phyloP scores from a whole-genome alignment of 306 rosid genomes.

The Prunus mume region DNA sequence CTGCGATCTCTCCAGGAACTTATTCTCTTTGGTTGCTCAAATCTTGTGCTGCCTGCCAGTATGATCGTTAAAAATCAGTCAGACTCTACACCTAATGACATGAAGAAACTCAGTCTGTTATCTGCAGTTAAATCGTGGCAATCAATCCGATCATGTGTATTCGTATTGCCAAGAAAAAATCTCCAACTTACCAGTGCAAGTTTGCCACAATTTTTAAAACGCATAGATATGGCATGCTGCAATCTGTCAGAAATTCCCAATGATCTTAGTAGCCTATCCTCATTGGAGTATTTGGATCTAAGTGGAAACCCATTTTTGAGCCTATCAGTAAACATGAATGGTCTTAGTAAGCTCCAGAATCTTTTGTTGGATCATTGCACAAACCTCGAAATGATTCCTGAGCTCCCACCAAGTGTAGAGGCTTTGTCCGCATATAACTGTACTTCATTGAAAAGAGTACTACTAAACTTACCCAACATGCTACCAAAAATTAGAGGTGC shows the following conservation, averaged over 20 bases:
- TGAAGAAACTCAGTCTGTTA: neutral
- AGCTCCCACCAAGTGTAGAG: too few relatives aligned
- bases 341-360: neutral
- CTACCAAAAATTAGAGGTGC: fast-evolving
- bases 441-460: too few relatives aligned
- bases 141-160: neutral
- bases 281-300: neutral
- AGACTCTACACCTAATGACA: neutral
- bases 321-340: neutral
- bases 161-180: neutral
- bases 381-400: too few relatives aligned
- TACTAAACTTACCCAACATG: too few relatives aligned
- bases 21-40: too few relatives aligned
- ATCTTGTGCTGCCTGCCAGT: too few relatives aligned
- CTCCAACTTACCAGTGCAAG: neutral
- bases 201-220: neutral
- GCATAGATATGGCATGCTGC: neutral
- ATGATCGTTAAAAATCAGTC: too few relatives aligned
- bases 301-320: neutral
- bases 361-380: too few relatives aligned
- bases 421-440: fast-evolving
- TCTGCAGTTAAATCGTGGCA: neutral
- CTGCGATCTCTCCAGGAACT: too few relatives aligned
- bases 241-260: neutral
- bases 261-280: neutral